phyloP scores from a whole-genome alignment of 1,139 yeast species.

The Sugiyamaella grinbergsii region DNA sequence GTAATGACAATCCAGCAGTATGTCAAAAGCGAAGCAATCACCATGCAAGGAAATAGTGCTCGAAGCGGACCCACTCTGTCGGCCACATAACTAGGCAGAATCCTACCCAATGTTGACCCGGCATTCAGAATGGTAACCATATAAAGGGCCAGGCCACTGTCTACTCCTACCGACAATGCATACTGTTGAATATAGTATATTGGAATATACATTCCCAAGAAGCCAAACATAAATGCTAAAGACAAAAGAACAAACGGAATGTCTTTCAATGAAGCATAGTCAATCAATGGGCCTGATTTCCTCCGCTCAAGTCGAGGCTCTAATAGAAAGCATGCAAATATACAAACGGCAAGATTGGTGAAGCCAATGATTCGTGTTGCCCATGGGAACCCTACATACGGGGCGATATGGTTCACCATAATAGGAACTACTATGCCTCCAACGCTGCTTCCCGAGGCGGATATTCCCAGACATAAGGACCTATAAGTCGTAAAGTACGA shows the following conservation, averaged over 20 bases:
- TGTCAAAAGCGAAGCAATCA: slow-evolving; percentile 23
- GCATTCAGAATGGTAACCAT: slow-evolving; percentile 55
- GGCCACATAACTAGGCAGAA: slow-evolving; percentile 51
- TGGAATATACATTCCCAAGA: slow-evolving; percentile 43
- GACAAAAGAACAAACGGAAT: slow-evolving; percentile 36
- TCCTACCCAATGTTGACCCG: slow-evolving; percentile 52
- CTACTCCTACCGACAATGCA: slow-evolving; percentile 35
- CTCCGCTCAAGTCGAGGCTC: slow-evolving; percentile 39
- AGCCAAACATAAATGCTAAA: slow-evolving; percentile 37
- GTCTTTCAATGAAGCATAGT: slow-evolving; percentile 39
- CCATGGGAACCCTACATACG: slow-evolving; percentile 42
- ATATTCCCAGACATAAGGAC: slow-evolving; percentile 57
- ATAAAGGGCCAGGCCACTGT: slow-evolving; percentile 32
- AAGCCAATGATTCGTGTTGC: slow-evolving; percentile 39
- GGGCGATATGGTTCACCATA: slow-evolving; percentile 34
- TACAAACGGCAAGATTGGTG: slow-evolving; percentile 22
- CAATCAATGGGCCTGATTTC: slow-evolving; percentile 35
- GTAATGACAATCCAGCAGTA: slow-evolving; percentile 46
- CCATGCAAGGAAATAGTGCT: slow-evolving; percentile 41
- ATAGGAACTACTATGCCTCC: slow-evolving; percentile 43
- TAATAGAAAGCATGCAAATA: slow-evolving; percentile 30
- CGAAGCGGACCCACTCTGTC: slow-evolving; percentile 53
- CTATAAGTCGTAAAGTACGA: slow-evolving; percentile 58
- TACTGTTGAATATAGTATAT: slow-evolving; percentile 42
- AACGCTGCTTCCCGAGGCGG: slow-evolving; percentile 61